Evolutionary conservation across 75 land plant genomes (phyloP).

Genomic region (Sequoia sempervirens): DNA sequence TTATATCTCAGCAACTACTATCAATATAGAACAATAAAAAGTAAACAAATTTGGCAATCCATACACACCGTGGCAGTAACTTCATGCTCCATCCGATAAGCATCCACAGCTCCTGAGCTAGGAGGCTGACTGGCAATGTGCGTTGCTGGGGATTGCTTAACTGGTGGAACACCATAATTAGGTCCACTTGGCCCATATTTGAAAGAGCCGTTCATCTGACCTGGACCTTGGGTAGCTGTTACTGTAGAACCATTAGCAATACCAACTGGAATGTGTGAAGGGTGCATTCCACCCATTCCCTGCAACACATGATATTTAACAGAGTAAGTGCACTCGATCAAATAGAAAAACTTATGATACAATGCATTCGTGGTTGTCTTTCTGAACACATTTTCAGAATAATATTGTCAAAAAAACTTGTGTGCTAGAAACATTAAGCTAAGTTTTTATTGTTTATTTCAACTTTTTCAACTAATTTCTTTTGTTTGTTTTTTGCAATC

Average conservation of each 20-base stretch:
- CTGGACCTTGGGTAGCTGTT: not conserved
- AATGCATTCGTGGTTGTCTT: too few species aligned
- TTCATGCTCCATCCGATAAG: constrained; percentile 46
- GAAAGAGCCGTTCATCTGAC: not conserved
- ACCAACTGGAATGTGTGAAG: not conserved
- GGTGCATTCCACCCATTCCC: not conserved
- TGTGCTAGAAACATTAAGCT: too few species aligned
- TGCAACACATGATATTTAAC: not conserved
- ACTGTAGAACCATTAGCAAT: not conserved
- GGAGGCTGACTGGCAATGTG: not conserved
- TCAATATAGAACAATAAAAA: not conserved
- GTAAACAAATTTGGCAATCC: not conserved
- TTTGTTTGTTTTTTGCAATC: too few species aligned
- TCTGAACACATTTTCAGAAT: too few species aligned
- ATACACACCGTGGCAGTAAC: constrained; percentile 34
- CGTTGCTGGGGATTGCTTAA: not conserved
- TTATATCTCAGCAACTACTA: not conserved
- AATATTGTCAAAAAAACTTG: too few species aligned
- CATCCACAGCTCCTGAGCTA: constrained; percentile 23
- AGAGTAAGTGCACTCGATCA: not conserved
- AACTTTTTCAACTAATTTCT: too few species aligned
- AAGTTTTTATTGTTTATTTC: too few species aligned
- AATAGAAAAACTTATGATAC: too few species aligned
- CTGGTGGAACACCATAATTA: not conserved
- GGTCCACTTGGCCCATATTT: constrained; percentile 6